These are phyloP conservation scores for Geosmithia putterillii DNA, from an alignment of 2,329 filamentous ascomycete genomes.

Conservation along the genomic window DNA sequence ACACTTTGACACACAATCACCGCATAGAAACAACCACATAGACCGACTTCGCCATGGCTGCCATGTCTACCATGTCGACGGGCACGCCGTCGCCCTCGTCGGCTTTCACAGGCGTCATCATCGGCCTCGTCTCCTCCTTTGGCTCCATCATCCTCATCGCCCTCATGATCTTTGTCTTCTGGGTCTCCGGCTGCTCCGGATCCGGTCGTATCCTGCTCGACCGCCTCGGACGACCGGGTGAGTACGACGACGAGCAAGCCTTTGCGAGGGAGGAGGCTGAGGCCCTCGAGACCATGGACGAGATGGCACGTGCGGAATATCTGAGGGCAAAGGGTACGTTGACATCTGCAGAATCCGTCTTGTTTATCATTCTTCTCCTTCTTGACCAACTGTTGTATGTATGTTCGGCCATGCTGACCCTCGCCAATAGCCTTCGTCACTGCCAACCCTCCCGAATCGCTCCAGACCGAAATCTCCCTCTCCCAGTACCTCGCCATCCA, in stretches of 20 bases:
- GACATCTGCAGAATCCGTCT: too few relatives aligned
- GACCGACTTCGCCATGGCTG: neutral
- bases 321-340: slow-evolving; percentile 79
- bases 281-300: slow-evolving; percentile 90
- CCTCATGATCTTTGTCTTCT: slow-evolving; percentile 82
- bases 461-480: slow-evolving; percentile 92
- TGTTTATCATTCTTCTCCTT: neutral
- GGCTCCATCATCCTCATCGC: slow-evolving; percentile 80
- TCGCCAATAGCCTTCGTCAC: slow-evolving; percentile 66
- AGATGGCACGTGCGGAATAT: slow-evolving; percentile 81
- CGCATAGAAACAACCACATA: neutral
- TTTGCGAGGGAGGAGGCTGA: slow-evolving; percentile 91
- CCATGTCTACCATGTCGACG: slow-evolving; percentile 13
- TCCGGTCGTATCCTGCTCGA: slow-evolving; percentile 87
- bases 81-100: slow-evolving; percentile 23
- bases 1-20: neutral
- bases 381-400: neutral
- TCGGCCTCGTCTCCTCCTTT: slow-evolving; percentile 88
- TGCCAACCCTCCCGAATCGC: slow-evolving; percentile 86
- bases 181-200: slow-evolving; percentile 56
- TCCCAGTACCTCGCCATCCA: slow-evolving; percentile 97
- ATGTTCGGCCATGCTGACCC: neutral
- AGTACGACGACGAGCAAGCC: slow-evolving; percentile 95
- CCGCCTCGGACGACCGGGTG: slow-evolving; percentile 81
- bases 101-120: slow-evolving; percentile 67